Conservation (phyloP, 1,284 basidiomycete species). For the Termitomyces sp. region DNA sequence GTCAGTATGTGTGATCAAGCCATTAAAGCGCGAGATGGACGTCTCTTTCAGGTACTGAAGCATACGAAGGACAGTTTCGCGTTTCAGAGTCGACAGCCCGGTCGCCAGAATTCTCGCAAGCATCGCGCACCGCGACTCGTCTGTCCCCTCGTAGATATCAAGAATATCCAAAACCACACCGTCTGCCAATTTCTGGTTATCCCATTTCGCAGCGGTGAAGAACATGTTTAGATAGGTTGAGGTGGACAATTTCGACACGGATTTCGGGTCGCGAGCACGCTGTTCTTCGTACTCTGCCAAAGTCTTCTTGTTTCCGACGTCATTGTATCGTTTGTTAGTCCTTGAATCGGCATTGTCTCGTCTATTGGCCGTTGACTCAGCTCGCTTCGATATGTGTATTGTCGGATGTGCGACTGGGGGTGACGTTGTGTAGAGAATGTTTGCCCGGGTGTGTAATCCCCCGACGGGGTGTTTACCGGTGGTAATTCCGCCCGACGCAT, state of each 20-base stretch:
- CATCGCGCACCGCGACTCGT: neutral
- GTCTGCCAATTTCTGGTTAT: constrained; percentile 6
- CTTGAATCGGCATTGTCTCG: too few species aligned
- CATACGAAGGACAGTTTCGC: constrained; percentile 9
- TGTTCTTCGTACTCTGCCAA: constrained; percentile 4
- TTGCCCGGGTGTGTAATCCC: constrained; percentile 7
- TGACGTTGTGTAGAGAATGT: constrained; percentile 8
- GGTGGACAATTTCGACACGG: constrained; percentile 7
- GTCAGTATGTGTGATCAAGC: constrained; percentile 2
- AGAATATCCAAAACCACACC: constrained; percentile 15
- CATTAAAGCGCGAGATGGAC: neutral
- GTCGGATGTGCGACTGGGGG: constrained; percentile 4
- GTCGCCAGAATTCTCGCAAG: constrained; percentile 10
- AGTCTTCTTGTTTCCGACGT: neutral
- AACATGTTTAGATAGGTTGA: constrained; percentile 10
- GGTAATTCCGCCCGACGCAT: neutral
- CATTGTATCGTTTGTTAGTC: too few species aligned
- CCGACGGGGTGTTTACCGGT: neutral
- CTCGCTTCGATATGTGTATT: constrained; percentile 8
- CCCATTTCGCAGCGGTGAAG: constrained; percentile 3
- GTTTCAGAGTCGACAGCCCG: constrained; percentile 5
- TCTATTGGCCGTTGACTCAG: constrained; percentile 6
- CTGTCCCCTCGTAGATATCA: constrained; percentile 6
- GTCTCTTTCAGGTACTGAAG: constrained; percentile 9
- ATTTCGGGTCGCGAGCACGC: constrained; percentile 3